These are phyloP conservation scores for Coniferiporia sulphurascens DNA, from an alignment of 1,284 basidiomycete genomes.

Conservation along the genomic window DNA sequence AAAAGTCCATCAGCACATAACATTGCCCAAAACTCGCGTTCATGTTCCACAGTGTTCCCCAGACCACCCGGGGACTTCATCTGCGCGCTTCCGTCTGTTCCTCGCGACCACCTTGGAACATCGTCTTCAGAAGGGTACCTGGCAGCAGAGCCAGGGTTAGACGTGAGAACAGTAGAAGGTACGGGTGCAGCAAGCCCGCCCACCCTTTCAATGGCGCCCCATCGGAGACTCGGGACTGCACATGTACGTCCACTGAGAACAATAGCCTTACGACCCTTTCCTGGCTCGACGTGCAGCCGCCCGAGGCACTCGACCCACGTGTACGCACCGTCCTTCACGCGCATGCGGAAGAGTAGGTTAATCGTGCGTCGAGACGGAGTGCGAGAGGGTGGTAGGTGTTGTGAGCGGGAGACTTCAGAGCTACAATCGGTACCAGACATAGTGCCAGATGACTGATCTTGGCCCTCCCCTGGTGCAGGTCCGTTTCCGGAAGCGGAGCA, in stretches of 20 bases:
- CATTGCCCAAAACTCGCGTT: conserved; percentile 56
- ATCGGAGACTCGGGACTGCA: conserved; percentile 59
- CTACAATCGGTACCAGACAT: not conserved
- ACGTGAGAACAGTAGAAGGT: not conserved
- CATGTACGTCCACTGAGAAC: conserved; percentile 73
- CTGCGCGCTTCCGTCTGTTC: not conserved
- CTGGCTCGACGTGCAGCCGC: conserved; percentile 80
- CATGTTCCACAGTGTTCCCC: conserved; percentile 3
- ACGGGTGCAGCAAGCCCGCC: conserved; percentile 38
- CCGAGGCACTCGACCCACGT: conserved; percentile 89
- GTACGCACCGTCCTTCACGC: conserved; percentile 59
- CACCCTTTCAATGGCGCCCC: conserved; percentile 48
- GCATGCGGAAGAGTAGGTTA: conserved; percentile 74
- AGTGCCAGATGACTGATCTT: not conserved
- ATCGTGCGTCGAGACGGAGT: conserved; percentile 38
- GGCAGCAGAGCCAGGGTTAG: conserved; percentile 12
- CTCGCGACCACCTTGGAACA: not conserved
- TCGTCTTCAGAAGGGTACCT: not conserved
- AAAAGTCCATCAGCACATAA: conserved; percentile 47
- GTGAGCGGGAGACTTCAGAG: not conserved
- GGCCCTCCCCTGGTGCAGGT: conserved; percentile 19
- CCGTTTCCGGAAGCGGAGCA: conserved; percentile 32
- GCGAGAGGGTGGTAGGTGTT: not conserved
- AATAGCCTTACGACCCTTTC: conserved; percentile 87
- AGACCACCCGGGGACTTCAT: not conserved